A percentile compares a stretch with the other conserved stretches of the same genome.
Evolutionary conservation across 495 filamentous ascomycete species (phyloP).

Genomic region (Terfezia boudieri): DNA sequence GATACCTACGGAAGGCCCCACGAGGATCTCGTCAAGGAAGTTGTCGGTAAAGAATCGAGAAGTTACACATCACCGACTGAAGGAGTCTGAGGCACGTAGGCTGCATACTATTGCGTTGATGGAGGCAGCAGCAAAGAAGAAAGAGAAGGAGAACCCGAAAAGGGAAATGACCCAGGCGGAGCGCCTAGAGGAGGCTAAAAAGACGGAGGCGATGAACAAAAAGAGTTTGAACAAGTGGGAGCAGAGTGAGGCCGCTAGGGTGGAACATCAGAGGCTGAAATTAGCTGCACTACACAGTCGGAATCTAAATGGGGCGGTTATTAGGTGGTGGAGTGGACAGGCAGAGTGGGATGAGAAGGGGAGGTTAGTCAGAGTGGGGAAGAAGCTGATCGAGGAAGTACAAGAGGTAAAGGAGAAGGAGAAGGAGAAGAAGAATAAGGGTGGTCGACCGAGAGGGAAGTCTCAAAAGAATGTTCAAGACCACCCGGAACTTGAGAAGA

Average conservation of each 20-base stretch:
- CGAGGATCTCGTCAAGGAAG: constrained; percentile 56
- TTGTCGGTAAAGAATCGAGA: constrained; percentile 72
- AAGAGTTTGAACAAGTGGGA: constrained; percentile 93
- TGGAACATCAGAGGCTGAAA: constrained; percentile 58
- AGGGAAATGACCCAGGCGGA: constrained; percentile 76
- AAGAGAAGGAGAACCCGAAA: constrained; percentile 49
- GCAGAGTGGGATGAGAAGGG: constrained; percentile 52
- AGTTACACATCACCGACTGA: constrained; percentile 56
- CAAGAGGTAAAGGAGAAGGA: constrained; percentile 6
- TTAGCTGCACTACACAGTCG: constrained; percentile 68
- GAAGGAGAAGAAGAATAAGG: constrained; percentile 13
- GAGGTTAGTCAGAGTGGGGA: constrained; percentile 50
- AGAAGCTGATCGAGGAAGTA: constrained; percentile 21
- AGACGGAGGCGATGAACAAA: constrained; percentile 60
- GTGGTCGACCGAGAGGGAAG: constrained; percentile 3
- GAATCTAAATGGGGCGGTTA: constrained; percentile 67
- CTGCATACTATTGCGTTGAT: constrained; percentile 59
- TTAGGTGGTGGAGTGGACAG: constrained; percentile 81
- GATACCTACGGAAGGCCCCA: constrained; percentile 65
- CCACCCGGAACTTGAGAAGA: constrained; percentile 7
- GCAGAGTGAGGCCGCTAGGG: constrained; percentile 63
- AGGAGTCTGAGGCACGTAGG: constrained; percentile 60
- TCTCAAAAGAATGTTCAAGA: constrained; percentile 13
- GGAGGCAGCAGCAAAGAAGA: constrained; percentile 64
- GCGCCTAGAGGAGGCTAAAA: constrained; percentile 58